These are phyloP conservation scores for Acrocalymma vagum DNA, from an alignment of 2,329 filamentous ascomycete genomes.

Conservation along the genomic window DNA sequence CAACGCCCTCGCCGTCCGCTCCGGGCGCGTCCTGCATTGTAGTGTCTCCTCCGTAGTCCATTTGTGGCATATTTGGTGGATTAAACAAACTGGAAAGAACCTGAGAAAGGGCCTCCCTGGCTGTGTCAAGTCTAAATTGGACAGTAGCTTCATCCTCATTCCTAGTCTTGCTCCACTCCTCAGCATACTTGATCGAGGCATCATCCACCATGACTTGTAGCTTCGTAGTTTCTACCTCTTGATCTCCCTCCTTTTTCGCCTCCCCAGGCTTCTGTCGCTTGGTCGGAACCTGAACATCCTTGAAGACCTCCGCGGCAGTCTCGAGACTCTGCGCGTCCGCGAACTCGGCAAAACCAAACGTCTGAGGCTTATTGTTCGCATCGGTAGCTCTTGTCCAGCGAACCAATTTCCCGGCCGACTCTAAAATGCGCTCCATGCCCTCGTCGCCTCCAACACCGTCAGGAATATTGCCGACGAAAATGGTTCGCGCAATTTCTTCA, in stretches of 20 bases:
- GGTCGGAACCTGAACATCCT: conserved; percentile 81
- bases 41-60: conserved; percentile 72
- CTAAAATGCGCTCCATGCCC: conserved; percentile 79
- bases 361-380: conserved; percentile 81
- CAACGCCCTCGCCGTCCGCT: conserved; percentile 69
- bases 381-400: conserved; percentile 85
- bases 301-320: conserved; percentile 84
- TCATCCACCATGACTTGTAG: conserved; percentile 80
- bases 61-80: conserved; percentile 55
- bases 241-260: conserved; percentile 50
- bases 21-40: conserved; percentile 69
- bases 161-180: conserved; percentile 76
- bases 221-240: conserved; percentile 71
- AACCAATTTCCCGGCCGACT: conserved; percentile 78
- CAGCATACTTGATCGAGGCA: conserved; percentile 83
- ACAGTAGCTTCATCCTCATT: conserved; percentile 69
- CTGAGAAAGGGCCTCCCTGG: conserved; percentile 71
- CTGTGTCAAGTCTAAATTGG: conserved; percentile 74
- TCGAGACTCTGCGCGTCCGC: conserved; percentile 89
- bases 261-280: conserved; percentile 72
- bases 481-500: conserved; percentile 90
- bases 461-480: conserved; percentile 88
- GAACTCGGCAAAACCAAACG: conserved; percentile 95
- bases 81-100: conserved; percentile 78
- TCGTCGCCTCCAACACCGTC: conserved; percentile 80